Conservation (phyloP, 2,329 filamentous ascomycete species). For the Coleophoma eucalyptorum region DNA sequence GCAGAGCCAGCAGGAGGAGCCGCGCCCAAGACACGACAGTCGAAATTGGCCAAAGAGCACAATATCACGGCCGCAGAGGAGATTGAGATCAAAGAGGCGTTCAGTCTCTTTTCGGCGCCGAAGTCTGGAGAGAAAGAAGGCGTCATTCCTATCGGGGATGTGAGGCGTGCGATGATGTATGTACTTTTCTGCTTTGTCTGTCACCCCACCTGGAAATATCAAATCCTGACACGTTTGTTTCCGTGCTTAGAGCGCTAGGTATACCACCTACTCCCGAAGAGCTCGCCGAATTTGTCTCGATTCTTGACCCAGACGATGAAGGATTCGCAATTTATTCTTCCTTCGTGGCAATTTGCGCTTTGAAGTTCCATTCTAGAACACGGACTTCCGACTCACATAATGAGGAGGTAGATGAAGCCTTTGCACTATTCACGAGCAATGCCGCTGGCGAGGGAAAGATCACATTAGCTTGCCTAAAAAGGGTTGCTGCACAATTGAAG, state of each 20-base stretch:
- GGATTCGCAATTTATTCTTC: constrained; percentile 76
- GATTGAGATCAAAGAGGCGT: constrained; percentile 86
- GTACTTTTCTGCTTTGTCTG: constrained; percentile 4
- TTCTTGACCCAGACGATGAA: constrained; percentile 78
- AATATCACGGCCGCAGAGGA: constrained; percentile 82
- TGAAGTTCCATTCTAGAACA: constrained; percentile 69
- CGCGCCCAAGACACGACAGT: constrained; percentile 54
- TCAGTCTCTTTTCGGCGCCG: constrained; percentile 73
- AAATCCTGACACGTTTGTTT: background rate
- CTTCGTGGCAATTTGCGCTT: constrained; percentile 84
- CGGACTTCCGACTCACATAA: constrained; percentile 48
- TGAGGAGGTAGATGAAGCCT: constrained; percentile 76
- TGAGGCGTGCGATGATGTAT: constrained; percentile 71
- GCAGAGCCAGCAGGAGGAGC: constrained; percentile 8
- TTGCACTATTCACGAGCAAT: constrained; percentile 69
- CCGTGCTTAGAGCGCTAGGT: constrained; percentile 66
- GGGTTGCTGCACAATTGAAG: constrained; percentile 76
- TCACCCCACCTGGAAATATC: background rate
- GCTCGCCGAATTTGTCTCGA: constrained; percentile 70
- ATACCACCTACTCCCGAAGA: constrained; percentile 65
- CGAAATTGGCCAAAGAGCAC: constrained; percentile 90
- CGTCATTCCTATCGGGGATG: constrained; percentile 33
- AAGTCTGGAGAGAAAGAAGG: constrained; percentile 70
- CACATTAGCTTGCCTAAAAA: constrained; percentile 71
- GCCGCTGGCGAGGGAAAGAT: constrained; percentile 53